Conservation (phyloP, 805 yeast species). For the Zygosaccharomyces kombuchaensis region DNA sequence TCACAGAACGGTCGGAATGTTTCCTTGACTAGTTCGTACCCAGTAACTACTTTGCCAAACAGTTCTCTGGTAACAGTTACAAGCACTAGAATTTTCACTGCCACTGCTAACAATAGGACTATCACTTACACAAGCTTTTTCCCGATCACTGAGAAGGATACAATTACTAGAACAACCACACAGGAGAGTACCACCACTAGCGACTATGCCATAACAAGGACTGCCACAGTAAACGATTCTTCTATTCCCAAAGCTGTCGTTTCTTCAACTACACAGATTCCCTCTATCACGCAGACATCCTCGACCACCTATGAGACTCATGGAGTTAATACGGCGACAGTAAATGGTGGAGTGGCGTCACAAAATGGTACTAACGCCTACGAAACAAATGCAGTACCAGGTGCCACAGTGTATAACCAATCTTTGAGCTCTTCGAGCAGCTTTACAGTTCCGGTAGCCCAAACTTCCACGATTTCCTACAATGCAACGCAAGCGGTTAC, state of each 20-base stretch:
- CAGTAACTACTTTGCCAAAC: background rate
- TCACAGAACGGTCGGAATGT: slow-evolving; percentile 1
- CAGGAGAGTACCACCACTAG: background rate
- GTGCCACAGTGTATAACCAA: background rate
- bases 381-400: background rate
- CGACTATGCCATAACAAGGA: background rate
- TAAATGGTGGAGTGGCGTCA: background rate
- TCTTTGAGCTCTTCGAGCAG: background rate
- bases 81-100: background rate
- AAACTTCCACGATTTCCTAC: background rate
- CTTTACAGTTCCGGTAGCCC: background rate
- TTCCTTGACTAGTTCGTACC: background rate
- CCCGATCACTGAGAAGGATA: background rate
- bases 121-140: background rate
- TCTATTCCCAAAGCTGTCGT: background rate
- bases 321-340: background rate
- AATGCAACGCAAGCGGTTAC: slow-evolving; percentile 3
- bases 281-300: background rate
- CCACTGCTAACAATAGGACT: background rate
- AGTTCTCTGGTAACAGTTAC: background rate
- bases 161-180: background rate
- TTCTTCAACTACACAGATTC: background rate
- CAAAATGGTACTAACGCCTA: background rate
- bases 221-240: background rate
- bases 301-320: background rate